Evolutionary conservation across 306 rosid genomes (phyloP), one percentile per base, ranked within the genome.

Genomic region (Geum urbanum): DNA sequence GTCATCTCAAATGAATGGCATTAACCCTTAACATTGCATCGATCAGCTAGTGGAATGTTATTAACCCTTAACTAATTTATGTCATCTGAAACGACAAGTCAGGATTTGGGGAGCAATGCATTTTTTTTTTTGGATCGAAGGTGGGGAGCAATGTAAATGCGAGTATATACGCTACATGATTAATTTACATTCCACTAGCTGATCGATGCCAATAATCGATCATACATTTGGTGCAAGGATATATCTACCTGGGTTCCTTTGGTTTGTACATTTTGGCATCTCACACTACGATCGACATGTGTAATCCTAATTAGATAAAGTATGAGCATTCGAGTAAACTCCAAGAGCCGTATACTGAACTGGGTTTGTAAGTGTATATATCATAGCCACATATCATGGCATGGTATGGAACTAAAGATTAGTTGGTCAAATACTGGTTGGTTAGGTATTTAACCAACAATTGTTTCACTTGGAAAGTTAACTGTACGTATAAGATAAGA

Each of bases 241-340:
- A 47, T 66, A 24, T 20, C 71, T 9, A n/a, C 12, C 12, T 1
- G 16, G 62, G 72, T 40, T 12, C 4, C 22, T 13, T 9, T 40
- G 12, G 63, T n/a, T 14, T 69, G 64, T 22, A 22, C 63, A 53
- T 69, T 41, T 69, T 54, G 24, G 20, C 52, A 69, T 54, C 63
- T 52, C 53, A 54, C 73, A 14, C 3, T 54, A 53, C 52, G 44
- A 40, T 14, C 35, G 43, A 51, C 73, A 41, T 18, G 44, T 69
- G 73, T 8, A 20, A 11, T 55, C 40, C n/a, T 6, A 32, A 67
- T 53, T 52, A 39, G 73, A 41, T 4, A 40, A 41, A 40, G 13
- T n/a, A 11, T 52, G n/a, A 19, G 40, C 69, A 45, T 14, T 64
- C 11, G 53, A 8, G 43, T 3, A 39, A 9, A 51, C 40, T 39